Evolutionary conservation across 768 basidiomycete genomes (phyloP).

Genomic region (Psilocybe subaeruginosa): DNA sequence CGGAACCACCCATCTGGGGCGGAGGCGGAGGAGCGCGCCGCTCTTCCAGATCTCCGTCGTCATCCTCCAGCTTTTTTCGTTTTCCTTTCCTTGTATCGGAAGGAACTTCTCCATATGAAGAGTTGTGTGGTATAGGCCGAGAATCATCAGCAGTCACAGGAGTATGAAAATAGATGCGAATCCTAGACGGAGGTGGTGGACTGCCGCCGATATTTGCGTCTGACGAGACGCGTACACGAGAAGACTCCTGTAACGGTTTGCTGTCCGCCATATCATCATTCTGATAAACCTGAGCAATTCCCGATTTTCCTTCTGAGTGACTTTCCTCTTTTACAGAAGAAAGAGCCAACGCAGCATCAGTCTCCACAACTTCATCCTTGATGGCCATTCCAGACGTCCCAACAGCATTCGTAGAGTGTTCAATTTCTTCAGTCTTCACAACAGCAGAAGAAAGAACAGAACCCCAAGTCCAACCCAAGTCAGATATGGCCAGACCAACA

Average conservation of each 20-base stretch:
- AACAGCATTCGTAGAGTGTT: slow-evolving; percentile 25
- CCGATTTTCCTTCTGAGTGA: slow-evolving; percentile 29
- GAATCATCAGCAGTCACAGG: slow-evolving; percentile 84
- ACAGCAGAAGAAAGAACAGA: slow-evolving; percentile 42
- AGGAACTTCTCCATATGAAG: slow-evolving; percentile 48
- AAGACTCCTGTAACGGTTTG: slow-evolving; percentile 31
- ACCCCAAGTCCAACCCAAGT: slow-evolving; percentile 90
- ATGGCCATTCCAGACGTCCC: slow-evolving; percentile 32
- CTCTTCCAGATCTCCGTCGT: slow-evolving; percentile 81
- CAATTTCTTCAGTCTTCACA: slow-evolving; percentile 33
- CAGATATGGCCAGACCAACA: slow-evolving; percentile 83
- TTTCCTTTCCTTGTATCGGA: slow-evolving; percentile 79
- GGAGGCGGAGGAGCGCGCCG: slow-evolving; percentile 70
- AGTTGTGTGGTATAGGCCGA: slow-evolving; percentile 68
- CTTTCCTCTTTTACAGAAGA: slow-evolving; percentile 23
- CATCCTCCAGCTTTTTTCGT: slow-evolving; percentile 88
- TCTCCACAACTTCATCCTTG: slow-evolving; percentile 38
- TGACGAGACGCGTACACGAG: slow-evolving; percentile 25
- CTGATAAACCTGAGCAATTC: slow-evolving; percentile 27
- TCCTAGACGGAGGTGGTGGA: slow-evolving; percentile 71
- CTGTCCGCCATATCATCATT: slow-evolving; percentile 31
- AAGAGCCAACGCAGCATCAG: slow-evolving; percentile 22
- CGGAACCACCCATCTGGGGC: slow-evolving; percentile 46
- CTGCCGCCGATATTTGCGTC: slow-evolving; percentile 31
- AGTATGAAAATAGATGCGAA: slow-evolving; percentile 92